Base-by-base conservation (phyloP, 768 basidiomycete genomes). In the Xerocomus brunneocitrinus region DNA sequence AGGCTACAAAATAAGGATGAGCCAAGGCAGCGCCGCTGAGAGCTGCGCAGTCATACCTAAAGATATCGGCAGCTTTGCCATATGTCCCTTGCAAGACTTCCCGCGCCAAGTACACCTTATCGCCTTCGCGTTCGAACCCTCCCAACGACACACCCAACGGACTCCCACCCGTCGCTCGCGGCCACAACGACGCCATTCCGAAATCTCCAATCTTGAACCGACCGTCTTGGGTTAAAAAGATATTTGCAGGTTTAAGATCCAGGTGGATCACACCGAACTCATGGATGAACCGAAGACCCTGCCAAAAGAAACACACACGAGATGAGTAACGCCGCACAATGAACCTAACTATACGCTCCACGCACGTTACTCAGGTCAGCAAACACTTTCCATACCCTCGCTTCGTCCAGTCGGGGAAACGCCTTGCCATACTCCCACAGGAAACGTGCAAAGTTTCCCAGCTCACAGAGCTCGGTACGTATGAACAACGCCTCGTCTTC, bases 201-300 rank as follows among this genome's bases (percentile, higher is more conserved):
- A 98, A 98, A 69, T 99, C 97, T 8, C 95, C 95, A 67, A 99
- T 93, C 74, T 92, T 93, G 74, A 99, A 87, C 42, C 87, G 81
- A 2, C 97, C 97, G 40, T 85, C 80, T 8, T 77, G 76, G 9
- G 91, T 93, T 62, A 99, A 78, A 66, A 99, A 93, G 47, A 99
- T 86, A 68, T 99, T 99, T 40, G 92, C 92, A 12, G 97, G 97
- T 74, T 99, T 99, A 58, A 99, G 73, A 73, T 99, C 97, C 50
- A 99, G 80, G 73, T 99, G 97, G 47, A 98, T 87, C 53, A 97
- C 84, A 51, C 87, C 86, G 41, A 85, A 81, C 61, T 82, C 79
- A 71, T 99, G 97, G 53, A 99, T 89, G 73, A 97, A 95, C 54
- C 77, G 76, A 55, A 98, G 75, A 57, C 95, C 95, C 85, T 87